Base-by-base conservation (phyloP, 2,329 filamentous ascomycete species). In the Beauveria sp. region DNA sequence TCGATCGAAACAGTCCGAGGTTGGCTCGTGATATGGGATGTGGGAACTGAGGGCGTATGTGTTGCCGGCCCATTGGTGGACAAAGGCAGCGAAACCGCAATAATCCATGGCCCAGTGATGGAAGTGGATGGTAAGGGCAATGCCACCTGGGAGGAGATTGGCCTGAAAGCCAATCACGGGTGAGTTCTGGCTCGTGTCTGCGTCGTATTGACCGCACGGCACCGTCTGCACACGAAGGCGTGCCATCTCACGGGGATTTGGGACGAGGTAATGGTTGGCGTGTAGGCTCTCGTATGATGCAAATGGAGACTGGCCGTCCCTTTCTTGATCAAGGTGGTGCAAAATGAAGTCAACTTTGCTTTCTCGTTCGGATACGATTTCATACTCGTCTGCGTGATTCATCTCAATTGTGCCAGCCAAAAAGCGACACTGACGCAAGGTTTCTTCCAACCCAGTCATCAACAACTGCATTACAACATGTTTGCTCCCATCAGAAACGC, bases 171-270 rank as follows among this genome's bases (percentile, higher is more conserved):
- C 18, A 22, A 51, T 51, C 16, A 52, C n/a, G 26, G 48, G 26
- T 12, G 28, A 31, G 22, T 74, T 38, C 14, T 22, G 10, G 16
- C 28, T n/a, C 28, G 50, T 12, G 3, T 26, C 28, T 16, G 50
- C n/a, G 18, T 18, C 16, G 10, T 34, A 16, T 34, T 38, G 50
- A 5, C 31, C 31, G 31, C 10, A 52, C 1, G 31, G 24, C 6
- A 22, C 1, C 14, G 31, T 3, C 22, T 52, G 31, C 18, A 40
- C 50, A 14, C 28, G 50, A 12, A 52, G 18, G 16, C 28, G 50
- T 18, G n/a, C 28, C n/a, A 14, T 52, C n/a, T 52, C 50, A n/a
- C 31, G 22, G 31, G 12, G 2, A 1, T 38, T 18, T 38, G 31
- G 50, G n/a, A 52, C 38, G 31, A 31, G n/a, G 31, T 38, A 52